Evolutionary conservation across 495 filamentous ascomycete species (phyloP).

Genomic region (Cryomyces antarcticus): DNA sequence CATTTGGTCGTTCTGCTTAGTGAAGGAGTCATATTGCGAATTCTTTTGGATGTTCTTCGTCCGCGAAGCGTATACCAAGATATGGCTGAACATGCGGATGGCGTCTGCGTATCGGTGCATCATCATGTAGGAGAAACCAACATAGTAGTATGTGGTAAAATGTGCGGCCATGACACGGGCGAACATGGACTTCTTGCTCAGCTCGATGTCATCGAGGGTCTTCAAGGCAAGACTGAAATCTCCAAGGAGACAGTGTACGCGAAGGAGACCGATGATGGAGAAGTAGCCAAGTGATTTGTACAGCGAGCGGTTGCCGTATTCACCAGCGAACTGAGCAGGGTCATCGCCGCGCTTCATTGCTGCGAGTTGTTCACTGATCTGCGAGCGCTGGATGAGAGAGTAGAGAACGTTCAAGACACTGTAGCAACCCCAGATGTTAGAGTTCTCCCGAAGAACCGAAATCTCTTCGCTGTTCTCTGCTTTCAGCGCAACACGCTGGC

Average conservation of each 20-base stretch:
- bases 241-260: constrained; percentile 88
- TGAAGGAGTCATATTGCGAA: constrained; percentile 89
- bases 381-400: constrained; percentile 91
- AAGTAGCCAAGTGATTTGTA: constrained; percentile 99
- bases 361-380: constrained; percentile 89
- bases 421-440: constrained; percentile 98
- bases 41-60: constrained; percentile 99
- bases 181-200: constrained; percentile 99
- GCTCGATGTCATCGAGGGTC: constrained; percentile 96
- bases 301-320: constrained; percentile 78
- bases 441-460: constrained; percentile 77
- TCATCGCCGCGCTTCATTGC: constrained; percentile 92
- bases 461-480: constrained; percentile 77
- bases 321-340: constrained; percentile 60
- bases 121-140: constrained; percentile 99
- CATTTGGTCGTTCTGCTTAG: constrained; percentile 99
- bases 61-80: constrained; percentile 92
- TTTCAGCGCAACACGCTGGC: constrained; percentile 72
- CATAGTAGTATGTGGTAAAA: constrained; percentile 99
- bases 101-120: constrained; percentile 97
- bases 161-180: constrained; percentile 98
- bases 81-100: constrained; percentile 99
- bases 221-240: constrained; percentile 97
- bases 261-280: constrained; percentile 89
- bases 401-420: constrained; percentile 98